phyloP scores from a whole-genome alignment of 2,329 filamentous ascomycete species.

The Graphilbum fragrans region DNA sequence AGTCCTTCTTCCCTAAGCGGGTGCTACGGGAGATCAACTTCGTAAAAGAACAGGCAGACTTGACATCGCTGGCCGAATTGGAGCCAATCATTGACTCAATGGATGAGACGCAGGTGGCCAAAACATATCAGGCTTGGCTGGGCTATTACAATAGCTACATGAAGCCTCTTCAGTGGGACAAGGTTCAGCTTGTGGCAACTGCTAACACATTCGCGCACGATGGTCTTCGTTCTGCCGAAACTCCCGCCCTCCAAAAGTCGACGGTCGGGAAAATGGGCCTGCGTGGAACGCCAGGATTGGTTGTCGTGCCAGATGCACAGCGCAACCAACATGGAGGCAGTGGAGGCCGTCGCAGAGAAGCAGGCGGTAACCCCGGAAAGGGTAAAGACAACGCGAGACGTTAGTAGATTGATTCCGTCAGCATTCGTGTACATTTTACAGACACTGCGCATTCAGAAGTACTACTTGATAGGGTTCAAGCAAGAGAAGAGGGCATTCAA shows the following conservation, averaged over 20 bases:
- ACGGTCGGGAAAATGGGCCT: conserved; percentile 46
- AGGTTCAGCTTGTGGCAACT: conserved; percentile 32
- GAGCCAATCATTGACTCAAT: conserved; percentile 26
- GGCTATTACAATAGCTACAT: conserved; percentile 41
- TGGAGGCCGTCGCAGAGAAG: conserved; percentile 2
- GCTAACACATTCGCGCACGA: conserved; percentile 37
- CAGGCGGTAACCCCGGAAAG: no score
- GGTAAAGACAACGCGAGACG: no score
- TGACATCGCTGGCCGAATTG: conserved; percentile 29
- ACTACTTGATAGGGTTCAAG: no score
- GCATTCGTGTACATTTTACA: no score
- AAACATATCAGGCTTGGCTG: conserved; percentile 44
- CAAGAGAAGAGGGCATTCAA: no score
- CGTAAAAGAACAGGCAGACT: conserved; percentile 28
- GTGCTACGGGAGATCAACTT: conserved; percentile 43
- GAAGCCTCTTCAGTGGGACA: conserved; percentile 30
- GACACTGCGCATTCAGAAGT: no score
- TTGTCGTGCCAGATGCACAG: conserved; percentile 30
- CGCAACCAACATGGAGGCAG: conserved; percentile 2
- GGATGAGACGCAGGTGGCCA: conserved; percentile 29
- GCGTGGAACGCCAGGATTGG: conserved; percentile 35
- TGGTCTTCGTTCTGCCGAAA: conserved; percentile 32
- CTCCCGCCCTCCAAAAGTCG: conserved; percentile 32
- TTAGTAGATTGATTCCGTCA: no score
- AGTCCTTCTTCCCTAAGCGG: conserved; percentile 36